Percentiles rank a stretch among this genome's conserved stretches.
These are phyloP conservation scores for Chaetothyriales sp. DNA, from an alignment of 2,329 filamentous ascomycete genomes.

Conservation along the genomic window DNA sequence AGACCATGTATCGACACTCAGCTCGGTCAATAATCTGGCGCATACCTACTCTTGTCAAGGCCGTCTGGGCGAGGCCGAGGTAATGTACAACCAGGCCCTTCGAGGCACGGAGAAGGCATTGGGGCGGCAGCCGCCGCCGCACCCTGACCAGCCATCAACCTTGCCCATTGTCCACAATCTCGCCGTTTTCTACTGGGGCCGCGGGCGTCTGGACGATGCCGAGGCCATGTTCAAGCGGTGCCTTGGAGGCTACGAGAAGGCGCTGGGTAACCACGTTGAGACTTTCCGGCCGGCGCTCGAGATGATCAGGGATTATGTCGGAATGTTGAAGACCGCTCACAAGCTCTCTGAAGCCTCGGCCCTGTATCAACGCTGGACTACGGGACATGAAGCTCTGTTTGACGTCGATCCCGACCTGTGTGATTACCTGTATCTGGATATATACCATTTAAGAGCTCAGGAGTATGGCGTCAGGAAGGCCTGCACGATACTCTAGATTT, in stretches of 20 bases:
- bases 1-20: slow-evolving; percentile 15
- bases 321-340: too few relatives aligned
- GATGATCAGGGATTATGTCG: too few relatives aligned
- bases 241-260: slow-evolving; percentile 4
- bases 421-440: too few relatives aligned
- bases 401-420: too few relatives aligned
- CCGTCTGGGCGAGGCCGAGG: slow-evolving; percentile 15
- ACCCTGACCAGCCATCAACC: slow-evolving; percentile 10
- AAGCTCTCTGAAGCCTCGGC: too few relatives aligned
- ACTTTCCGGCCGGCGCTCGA: too few relatives aligned
- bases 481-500: too few relatives aligned
- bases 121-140: too few relatives aligned
- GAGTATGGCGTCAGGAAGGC: too few relatives aligned
- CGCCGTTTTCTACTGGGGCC: slow-evolving; percentile 8
- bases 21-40: slow-evolving; percentile 15
- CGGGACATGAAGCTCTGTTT: too few relatives aligned
- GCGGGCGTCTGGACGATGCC: slow-evolving; percentile 15
- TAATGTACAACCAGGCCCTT: slow-evolving; percentile 15
- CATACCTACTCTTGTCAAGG: slow-evolving; percentile 14
- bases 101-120: slow-evolving; percentile 9
- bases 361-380: too few relatives aligned
- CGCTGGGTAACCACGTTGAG: background rate
- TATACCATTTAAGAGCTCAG: too few relatives aligned
- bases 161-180: slow-evolving; percentile 12
- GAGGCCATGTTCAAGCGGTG: slow-evolving; percentile 13